A percentile compares a stretch with the other conserved stretches of the same genome.
Evolutionary conservation across 139 green algal genomes (phyloP).

Genomic region (Mesostigma viride): DNA sequence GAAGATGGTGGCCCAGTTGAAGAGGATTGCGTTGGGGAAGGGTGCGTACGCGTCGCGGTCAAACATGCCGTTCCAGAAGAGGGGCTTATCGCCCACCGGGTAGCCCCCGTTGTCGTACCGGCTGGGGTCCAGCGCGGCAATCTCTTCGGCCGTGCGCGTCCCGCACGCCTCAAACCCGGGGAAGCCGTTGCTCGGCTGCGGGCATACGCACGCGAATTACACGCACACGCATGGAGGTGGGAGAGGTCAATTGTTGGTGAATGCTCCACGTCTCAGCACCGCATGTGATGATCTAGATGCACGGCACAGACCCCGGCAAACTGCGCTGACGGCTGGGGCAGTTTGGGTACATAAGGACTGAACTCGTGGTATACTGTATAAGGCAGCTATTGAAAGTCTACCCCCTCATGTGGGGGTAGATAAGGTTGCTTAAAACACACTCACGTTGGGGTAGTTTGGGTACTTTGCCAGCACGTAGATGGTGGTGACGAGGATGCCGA

Average conservation of each 20-base stretch:
- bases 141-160: background rate
- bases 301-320: no score
- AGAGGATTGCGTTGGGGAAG: conserved; percentile 35
- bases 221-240: background rate
- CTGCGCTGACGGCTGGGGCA: no score
- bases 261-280: no score
- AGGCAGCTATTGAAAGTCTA: no score
- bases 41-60: conserved; percentile 23
- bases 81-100: conserved; percentile 24
- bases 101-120: conserved; percentile 37
- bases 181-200: conserved; percentile 9
- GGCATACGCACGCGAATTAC: conserved; percentile 4
- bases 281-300: no score
- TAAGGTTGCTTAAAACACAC: background rate
- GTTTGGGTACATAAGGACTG: no score
- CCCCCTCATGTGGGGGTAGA: no score
- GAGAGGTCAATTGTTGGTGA: no score
- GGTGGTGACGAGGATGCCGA: background rate
- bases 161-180: background rate
- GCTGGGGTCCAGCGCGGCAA: background rate
- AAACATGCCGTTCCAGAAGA: conserved; percentile 24
- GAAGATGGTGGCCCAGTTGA: conserved; percentile 37
- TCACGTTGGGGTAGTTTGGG: background rate
- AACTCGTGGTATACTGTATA: no score
- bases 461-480: conserved; percentile 14